phyloP scores from a whole-genome alignment of 805 yeast genomes.

The Monosporozyma siamensis region DNA sequence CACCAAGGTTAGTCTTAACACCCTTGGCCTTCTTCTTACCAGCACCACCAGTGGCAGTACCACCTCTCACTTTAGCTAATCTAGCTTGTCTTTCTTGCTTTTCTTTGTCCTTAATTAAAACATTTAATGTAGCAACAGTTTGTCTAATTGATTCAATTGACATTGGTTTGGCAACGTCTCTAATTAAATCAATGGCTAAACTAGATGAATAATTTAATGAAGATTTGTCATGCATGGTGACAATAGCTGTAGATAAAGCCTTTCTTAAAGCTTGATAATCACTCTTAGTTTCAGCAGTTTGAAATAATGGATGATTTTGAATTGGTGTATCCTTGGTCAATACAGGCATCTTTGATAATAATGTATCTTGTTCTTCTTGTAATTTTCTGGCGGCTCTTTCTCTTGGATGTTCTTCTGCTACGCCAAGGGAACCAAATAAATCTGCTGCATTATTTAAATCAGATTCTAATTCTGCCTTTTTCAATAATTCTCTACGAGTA shows the following conservation, averaged over 20 bases:
- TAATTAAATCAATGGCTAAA: constrained; percentile 74
- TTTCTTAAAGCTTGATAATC: constrained; percentile 75
- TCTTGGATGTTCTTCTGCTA: constrained; percentile 41
- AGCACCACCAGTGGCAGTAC: constrained; percentile 85
- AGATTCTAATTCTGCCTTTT: constrained; percentile 70
- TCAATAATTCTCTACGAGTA: constrained; percentile 66
- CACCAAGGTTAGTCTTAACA: constrained; percentile 55
- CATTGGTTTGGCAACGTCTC: constrained; percentile 79
- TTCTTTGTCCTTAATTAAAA: constrained; percentile 74
- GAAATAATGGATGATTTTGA: constrained; percentile 68
- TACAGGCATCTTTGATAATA: constrained; percentile 19
- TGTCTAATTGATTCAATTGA: constrained; percentile 75
- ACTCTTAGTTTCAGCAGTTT: constrained; percentile 61
- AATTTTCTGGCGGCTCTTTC: constrained; percentile 32
- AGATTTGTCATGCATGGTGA: constrained; percentile 51
- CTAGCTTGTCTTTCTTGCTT: constrained; percentile 85
- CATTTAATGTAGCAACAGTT: constrained; percentile 75
- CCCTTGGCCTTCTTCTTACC: constrained; percentile 92
- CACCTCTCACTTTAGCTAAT: constrained; percentile 63
- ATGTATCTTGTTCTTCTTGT: constrained; percentile 28
- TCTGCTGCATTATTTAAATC: constrained; percentile 92
- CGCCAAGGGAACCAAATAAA: constrained; percentile 65
- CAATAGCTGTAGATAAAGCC: constrained; percentile 52
- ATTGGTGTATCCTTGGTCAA: constrained; percentile 46
- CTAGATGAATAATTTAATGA: constrained; percentile 59